Conservation (phyloP, 345 rosid species). For the Brassica incana region DNA sequence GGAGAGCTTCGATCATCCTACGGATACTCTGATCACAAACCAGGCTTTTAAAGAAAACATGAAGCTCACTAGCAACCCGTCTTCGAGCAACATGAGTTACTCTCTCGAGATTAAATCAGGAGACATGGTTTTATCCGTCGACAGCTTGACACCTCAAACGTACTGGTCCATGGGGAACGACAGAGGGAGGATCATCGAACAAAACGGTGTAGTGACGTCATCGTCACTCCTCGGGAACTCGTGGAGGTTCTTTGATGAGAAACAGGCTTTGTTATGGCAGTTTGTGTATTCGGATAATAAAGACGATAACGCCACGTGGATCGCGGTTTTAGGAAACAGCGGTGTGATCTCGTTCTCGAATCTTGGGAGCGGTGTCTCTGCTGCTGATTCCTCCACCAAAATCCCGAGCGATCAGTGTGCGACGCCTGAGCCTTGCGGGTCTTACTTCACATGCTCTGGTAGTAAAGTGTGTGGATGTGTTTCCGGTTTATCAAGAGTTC, state of each 20-base stretch:
- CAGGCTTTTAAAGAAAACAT: constrained; percentile 66
- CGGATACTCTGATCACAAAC: constrained; percentile 62
- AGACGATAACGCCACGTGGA: constrained; percentile 65
- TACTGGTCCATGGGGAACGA: constrained; percentile 83
- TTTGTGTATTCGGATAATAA: constrained; percentile 43
- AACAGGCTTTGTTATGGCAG: constrained; percentile 55
- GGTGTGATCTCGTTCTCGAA: constrained; percentile 64
- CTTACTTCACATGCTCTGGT: constrained; percentile 59
- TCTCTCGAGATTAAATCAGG: constrained; percentile 77
- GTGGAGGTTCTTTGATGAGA: constrained; percentile 72
- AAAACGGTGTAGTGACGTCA: constrained; percentile 40
- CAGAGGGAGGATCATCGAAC: constrained; percentile 43
- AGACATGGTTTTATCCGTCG: constrained; percentile 68
- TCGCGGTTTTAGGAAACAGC: constrained; percentile 62
- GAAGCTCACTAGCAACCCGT: constrained; percentile 64
- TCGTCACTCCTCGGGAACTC: constrained; percentile 68
- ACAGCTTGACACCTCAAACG: constrained; percentile 57
- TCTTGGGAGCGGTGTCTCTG: constrained; percentile 40
- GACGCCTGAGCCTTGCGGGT: constrained; percentile 69
- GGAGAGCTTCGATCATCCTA: constrained; percentile 91
- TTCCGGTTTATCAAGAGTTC: constrained; percentile 40
- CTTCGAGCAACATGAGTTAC: constrained; percentile 57
- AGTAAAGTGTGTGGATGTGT: constrained; percentile 64
- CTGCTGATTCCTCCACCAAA: constrained; percentile 41
- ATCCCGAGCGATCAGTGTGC: constrained; percentile 68